Evolutionary conservation across 257 asterid species (phyloP), one percentile per base, ranked within the genome.

Genomic region (Solanum medicagineum): DNA sequence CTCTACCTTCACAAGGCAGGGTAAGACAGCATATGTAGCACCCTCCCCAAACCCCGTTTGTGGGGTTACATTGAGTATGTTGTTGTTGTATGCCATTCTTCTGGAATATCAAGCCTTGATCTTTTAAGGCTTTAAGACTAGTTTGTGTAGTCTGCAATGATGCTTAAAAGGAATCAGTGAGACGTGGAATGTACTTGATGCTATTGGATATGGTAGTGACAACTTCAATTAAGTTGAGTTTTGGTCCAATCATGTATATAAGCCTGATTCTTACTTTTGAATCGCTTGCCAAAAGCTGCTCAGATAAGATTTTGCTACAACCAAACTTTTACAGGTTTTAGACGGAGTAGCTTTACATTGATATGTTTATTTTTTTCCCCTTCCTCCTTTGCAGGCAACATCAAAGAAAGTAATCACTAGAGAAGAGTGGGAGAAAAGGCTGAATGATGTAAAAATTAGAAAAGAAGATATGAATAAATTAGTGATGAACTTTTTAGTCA

Each of bases 401-500:
- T 93, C 95, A 8, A 95, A 91, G 87, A 93, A 89, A 88, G 90
- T 93, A 62, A 90, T 93, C 86, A 93, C 95, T 36, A 90, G 91
- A 89, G 94, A 90, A 82, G 97, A 93, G 85, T 95, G 98, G 98
- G 97, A 92, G 91, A 93, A 91, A 81, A 91, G 57, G 91, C 93
- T 95, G 79, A 89, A 85, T 55, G 90, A 90, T 86, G 93, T 90
- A 15, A 93, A 85, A 86, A 85, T 93, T 73, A 89, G 92, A 81
- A 95, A 91, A 88, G 95, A 93, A 85, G 95, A 93, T 87, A 95
- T 93, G 97, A 91, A 95, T 89, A 93, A 90, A 85, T 83, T 95
- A 91, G 97, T 93, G 87, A 95, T 95, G 97, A 93, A 93, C 89
- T 95, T 91, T 89, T 91, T 95, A 79, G 97, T 93, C 62, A 93